Base-by-base conservation (phyloP, 2,329 filamentous ascomycete genomes). In the Blastomyces emzantsi region DNA sequence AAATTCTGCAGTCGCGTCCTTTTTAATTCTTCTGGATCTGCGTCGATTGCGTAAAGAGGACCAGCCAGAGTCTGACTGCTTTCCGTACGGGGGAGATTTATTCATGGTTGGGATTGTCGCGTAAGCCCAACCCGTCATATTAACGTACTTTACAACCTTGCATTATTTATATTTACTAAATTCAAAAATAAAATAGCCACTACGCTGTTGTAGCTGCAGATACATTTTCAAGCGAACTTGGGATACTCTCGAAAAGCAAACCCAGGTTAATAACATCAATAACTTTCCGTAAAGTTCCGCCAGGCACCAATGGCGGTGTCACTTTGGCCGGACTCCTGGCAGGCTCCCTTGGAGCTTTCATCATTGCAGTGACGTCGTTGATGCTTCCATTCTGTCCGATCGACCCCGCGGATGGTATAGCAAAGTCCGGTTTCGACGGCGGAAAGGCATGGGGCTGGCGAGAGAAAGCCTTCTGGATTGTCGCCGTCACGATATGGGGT, bases 161-260 rank as follows among this genome's bases (percentile, higher is more conserved):
- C 5, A 3, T 58, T 43, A 33, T 60, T 36, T 49, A 49, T 22
- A n/a, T 49, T 11, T 49, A 49, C 45, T 49, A 22, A 49, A 47
- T 47, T 1, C 8, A 25, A 28, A 28, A 22, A 49, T 17, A 49
- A 60, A 33, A 51, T 63, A 78, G 76, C 52, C 93, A 96, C 78
- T 99, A 99, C 72, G 93, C 92, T 33, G 90, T 90, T 59, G 92
- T 96, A 11, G 87, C 91, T 25, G 90, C 93, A 60, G 94, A 99
- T 75, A 99, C 94, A 0, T 94, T 97, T 74, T 92, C 90, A 64
- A 96, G 92, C 13, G 94, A 99, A 78, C 86, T 99, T 25, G 94
- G 94, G 17, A 99, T 99, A 63, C 81, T 99, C 15, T 89, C 92
- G 7, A 85, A 82, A 64, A 83, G 83, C 30, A 79, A 85, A 55